These are phyloP conservation scores for Tolypocladium album DNA, from an alignment of 2,329 filamentous ascomycete genomes.

Conservation along the genomic window DNA sequence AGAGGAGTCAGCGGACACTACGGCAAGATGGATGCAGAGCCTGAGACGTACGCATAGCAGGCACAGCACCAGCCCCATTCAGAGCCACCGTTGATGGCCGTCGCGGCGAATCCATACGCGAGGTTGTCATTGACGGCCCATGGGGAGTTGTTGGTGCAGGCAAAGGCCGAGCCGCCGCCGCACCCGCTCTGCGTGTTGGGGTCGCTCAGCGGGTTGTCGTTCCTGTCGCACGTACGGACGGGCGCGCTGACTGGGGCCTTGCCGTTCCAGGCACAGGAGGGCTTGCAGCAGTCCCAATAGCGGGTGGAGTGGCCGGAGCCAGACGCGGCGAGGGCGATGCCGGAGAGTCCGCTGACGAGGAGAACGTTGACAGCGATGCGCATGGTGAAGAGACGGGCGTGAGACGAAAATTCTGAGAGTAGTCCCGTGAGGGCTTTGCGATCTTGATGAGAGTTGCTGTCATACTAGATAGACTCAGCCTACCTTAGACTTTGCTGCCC, in stretches of 20 bases:
- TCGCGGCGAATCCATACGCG: slow-evolving; percentile 56
- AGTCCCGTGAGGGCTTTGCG: neutral
- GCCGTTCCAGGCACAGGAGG: slow-evolving; percentile 49
- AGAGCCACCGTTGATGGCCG: slow-evolving; percentile 39
- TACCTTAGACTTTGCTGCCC: neutral
- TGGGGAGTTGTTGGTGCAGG: slow-evolving; percentile 51
- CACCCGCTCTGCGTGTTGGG: slow-evolving; percentile 41
- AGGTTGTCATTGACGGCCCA: slow-evolving; percentile 48
- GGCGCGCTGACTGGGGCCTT: slow-evolving; percentile 42
- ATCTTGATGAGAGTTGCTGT: neutral
- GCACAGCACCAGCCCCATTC: slow-evolving; percentile 57
- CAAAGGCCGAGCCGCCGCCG: slow-evolving; percentile 45
- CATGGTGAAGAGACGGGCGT: neutral
- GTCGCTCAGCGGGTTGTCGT: slow-evolving; percentile 42
- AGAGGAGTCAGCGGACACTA: neutral
- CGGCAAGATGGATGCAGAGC: neutral
- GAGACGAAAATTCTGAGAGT: neutral
- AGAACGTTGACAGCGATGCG: slow-evolving; percentile 1
- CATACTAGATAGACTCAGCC: neutral
- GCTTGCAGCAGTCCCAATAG: slow-evolving; percentile 62
- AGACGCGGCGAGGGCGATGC: slow-evolving; percentile 14
- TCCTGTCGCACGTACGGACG: slow-evolving; percentile 41
- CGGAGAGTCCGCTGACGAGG: slow-evolving; percentile 9
- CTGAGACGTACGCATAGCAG: slow-evolving; percentile 40
- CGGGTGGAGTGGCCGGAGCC: slow-evolving; percentile 18